Base-by-base conservation (phyloP, 805 yeast species). In the Clavispora santaluciae region DNA sequence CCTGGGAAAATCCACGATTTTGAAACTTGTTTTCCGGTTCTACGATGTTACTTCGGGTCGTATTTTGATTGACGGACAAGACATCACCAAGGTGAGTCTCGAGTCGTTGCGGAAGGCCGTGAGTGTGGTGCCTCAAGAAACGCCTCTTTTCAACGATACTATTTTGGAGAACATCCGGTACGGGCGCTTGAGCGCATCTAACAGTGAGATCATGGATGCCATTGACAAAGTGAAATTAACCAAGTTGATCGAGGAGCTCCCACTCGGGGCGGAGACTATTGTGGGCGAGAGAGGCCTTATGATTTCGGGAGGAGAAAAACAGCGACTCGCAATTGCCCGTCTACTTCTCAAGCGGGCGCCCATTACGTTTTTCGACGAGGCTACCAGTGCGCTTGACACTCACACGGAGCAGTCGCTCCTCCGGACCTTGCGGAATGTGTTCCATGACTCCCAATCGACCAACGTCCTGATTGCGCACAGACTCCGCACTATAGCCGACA, bases 241-340 rank as follows among this genome's bases (percentile, higher is more conserved):
- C 45, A 60, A 64, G 18, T 66, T 91, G 35, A 72, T 91, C 12
- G 51, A 60, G 5, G 86, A 81, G 33, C 63, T 93, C 35, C 98
- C 99, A 0, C 85, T 86, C 11, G 96, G 97, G 1, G 68, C 76
- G 30, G 70, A 83, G 22, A 93, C 98, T 0, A 71, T 86, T 43
- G 99, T 93, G 13, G 99, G 99, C 36, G 99, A 93, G 61, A 72
- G 95, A 57, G 99, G 99, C n/a, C 75, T 93, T 75, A 93, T 93
- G 99, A 90, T 93, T 35, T 88, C 96, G 20, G 99, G 99, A n/a
- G 99, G 99, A 45, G 99, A 93, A 60, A 90, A 93, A 60, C 99
- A 93, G 64, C 70, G 99, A 47, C 70, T 93, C 33, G 98, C 99
- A 0, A 88, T 93, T 49, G 93, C 97, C 1, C 74, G 99, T 48